phyloP scores from a whole-genome alignment of 2,329 filamentous ascomycete genomes.

The Botryosphaeria dothidea region DNA sequence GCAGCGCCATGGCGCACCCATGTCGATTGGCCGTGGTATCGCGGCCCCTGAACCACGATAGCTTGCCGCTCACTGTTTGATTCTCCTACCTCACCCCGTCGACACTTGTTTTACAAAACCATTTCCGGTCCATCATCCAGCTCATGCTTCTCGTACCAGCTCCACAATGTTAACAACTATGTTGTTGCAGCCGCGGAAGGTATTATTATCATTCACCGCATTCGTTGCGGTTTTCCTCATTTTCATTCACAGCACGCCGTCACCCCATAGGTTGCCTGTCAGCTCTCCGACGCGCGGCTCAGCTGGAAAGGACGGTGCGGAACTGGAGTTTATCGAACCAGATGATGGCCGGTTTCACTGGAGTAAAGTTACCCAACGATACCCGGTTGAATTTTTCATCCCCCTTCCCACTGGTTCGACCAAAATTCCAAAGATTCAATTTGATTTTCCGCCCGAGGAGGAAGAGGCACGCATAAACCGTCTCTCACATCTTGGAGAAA shows the following conservation, averaged over 20 bases:
- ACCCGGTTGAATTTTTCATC: constrained; percentile 31
- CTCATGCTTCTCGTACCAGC: background rate
- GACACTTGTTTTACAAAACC: background rate
- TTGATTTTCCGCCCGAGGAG: constrained; percentile 28
- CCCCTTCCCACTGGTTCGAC: constrained; percentile 30
- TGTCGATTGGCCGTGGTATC: background rate
- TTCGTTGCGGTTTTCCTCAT: constrained; percentile 30
- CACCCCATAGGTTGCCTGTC: constrained; percentile 22
- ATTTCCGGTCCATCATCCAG: background rate
- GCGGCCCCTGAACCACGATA: background rate
- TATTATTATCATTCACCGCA: constrained; percentile 19
- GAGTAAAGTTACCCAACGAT: constrained; percentile 31
- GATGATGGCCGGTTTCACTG: constrained; percentile 28
- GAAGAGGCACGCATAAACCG: constrained; percentile 26
- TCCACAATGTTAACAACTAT: background rate
- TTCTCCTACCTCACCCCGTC: background rate
- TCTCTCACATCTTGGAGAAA: constrained; percentile 28
- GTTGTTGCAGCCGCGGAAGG: background rate
- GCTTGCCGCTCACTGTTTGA: background rate
- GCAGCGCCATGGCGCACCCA: background rate
- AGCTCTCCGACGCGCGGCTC: background rate
- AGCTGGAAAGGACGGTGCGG: background rate
- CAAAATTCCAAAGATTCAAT: constrained; percentile 37
- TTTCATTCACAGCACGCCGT: constrained; percentile 31
- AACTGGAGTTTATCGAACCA: background rate